phyloP scores from a whole-genome alignment of 2,329 filamentous ascomycete genomes.

The Colletotrichum spaethianum region DNA sequence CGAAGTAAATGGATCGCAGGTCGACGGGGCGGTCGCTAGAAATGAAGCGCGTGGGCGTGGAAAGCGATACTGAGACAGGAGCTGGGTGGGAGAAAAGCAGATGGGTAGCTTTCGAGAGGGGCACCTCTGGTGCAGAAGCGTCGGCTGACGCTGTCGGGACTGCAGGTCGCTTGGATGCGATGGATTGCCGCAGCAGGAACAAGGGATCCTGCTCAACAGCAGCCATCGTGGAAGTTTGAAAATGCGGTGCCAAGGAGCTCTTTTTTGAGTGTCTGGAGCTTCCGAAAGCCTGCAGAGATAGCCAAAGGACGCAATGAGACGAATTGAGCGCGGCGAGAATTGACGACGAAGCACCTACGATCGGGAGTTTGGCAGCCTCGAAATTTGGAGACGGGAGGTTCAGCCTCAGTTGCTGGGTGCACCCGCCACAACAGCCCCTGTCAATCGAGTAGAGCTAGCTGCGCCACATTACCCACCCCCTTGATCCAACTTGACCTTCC shows the following conservation, averaged over 20 bases:
- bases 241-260: not conserved
- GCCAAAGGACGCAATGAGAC: not conserved
- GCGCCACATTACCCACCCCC: not conserved
- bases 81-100: conserved; percentile 78
- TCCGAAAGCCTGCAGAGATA: not conserved
- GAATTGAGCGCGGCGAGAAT: conserved; percentile 17
- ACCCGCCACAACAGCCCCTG: not conserved
- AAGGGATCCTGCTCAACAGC: conserved; percentile 80
- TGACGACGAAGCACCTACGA: conserved; percentile 7
- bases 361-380: conserved; percentile 14
- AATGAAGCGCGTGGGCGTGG: conserved; percentile 86
- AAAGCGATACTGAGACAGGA: conserved; percentile 77
- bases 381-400: conserved; percentile 31
- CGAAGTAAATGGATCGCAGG: conserved; percentile 95
- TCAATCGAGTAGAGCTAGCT: not conserved
- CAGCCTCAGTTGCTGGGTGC: conserved; percentile 9
- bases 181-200: conserved; percentile 85
- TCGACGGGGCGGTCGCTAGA: conserved; percentile 84
- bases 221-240: conserved; percentile 63
- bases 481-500: not conserved
- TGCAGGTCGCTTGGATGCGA: conserved; percentile 78
- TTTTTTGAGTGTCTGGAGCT: not conserved
- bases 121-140: conserved; percentile 71
- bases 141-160: conserved; percentile 81
- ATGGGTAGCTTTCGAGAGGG: conserved; percentile 82